Conservation (phyloP, 805 yeast genomes). For the Kodamaea fukazawae region DNA sequence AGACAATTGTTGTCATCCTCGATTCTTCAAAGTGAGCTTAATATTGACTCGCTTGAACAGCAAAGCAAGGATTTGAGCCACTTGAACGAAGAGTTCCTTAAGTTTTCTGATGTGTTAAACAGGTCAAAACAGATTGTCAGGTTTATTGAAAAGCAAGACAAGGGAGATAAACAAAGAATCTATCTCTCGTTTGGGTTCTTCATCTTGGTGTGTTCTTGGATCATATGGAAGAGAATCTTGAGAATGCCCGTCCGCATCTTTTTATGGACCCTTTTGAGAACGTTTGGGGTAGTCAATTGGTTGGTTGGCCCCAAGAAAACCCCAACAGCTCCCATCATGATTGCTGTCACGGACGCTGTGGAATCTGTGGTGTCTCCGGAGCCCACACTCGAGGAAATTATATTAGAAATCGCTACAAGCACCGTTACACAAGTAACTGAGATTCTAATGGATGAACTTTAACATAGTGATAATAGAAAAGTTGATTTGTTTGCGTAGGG, state of each 20-base stretch:
- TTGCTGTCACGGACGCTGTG: not conserved
- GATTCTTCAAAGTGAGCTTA: slow-evolving; percentile 50
- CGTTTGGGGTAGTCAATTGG: slow-evolving; percentile 21
- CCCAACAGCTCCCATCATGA: too few relatives aligned
- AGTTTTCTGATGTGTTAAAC: slow-evolving; percentile 39
- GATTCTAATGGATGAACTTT: slow-evolving; percentile 10
- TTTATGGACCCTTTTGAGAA: slow-evolving; percentile 46
- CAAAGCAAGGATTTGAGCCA: slow-evolving; percentile 42
- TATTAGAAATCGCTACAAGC: not conserved
- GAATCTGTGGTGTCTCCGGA: not conserved
- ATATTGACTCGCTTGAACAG: slow-evolving; percentile 45
- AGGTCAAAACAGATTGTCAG: slow-evolving; percentile 46
- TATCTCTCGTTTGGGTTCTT: slow-evolving; percentile 48
- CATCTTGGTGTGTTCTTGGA: slow-evolving; percentile 45
- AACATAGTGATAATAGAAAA: too few relatives aligned
- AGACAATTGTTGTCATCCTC: slow-evolving; percentile 49
- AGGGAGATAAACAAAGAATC: slow-evolving; percentile 46
- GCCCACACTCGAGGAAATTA: slow-evolving; percentile 5
- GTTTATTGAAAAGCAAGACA: slow-evolving; percentile 52
- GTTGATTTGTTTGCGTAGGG: too few relatives aligned
- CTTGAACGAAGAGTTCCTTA: slow-evolving; percentile 40
- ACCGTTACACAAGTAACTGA: slow-evolving; percentile 2
- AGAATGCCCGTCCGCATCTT: slow-evolving; percentile 42
- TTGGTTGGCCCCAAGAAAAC: slow-evolving; percentile 2
- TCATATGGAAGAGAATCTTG: slow-evolving; percentile 48